Conservation (phyloP, 805 yeast species). For the Pichia exigua region DNA sequence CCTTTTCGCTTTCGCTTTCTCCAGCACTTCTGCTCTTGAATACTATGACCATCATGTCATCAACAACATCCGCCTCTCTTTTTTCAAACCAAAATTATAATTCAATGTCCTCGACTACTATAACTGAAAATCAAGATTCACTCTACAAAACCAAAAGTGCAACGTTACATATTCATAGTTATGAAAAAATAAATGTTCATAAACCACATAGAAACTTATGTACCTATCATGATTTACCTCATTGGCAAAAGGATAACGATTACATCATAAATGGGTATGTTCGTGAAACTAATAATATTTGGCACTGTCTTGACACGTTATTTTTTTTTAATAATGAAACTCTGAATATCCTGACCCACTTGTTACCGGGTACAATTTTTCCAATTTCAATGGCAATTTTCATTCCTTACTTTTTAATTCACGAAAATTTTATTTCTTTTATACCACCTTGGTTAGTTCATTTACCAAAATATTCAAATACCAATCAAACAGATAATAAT, state of each 20-base stretch:
- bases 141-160: background rate
- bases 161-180: background rate
- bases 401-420: conserved; percentile 19
- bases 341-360: conserved; percentile 44
- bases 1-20: background rate
- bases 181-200: background rate
- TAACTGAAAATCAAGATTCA: background rate
- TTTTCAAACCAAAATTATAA: background rate
- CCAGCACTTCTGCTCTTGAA: background rate
- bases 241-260: conserved; percentile 53
- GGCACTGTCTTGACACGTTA: conserved; percentile 34
- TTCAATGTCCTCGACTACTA: background rate
- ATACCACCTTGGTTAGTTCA: conserved; percentile 21
- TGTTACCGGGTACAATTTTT: conserved; percentile 36
- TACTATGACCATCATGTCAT: background rate
- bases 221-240: conserved; percentile 38
- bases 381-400: conserved; percentile 16
- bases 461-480: conserved; percentile 21
- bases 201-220: conserved; percentile 13
- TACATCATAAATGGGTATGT: conserved; percentile 45
- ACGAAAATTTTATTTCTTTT: conserved; percentile 13
- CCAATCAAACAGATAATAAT: conserved; percentile 30
- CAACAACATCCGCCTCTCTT: background rate
- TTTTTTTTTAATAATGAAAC: conserved; percentile 45
- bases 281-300: conserved; percentile 35